phyloP scores from a whole-genome alignment of 1,284 basidiomycete genomes.

The Boletus semigastroideus region DNA sequence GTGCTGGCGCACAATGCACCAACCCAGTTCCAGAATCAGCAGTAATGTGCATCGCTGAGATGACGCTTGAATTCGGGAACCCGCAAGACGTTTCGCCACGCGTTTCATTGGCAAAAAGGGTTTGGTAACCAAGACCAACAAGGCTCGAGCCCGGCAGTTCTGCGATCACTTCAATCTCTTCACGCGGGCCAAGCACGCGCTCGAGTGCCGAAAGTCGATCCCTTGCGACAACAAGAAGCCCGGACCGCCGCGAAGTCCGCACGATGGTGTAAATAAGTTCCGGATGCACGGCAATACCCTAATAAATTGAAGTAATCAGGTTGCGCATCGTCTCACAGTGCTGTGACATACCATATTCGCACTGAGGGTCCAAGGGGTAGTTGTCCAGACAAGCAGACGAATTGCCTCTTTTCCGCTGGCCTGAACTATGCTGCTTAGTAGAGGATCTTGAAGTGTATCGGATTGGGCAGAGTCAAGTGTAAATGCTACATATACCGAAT shows the following conservation, averaged over 20 bases:
- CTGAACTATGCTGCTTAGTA: slow-evolving; percentile 17
- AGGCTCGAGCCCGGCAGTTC: slow-evolving; percentile 63
- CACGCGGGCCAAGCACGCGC: slow-evolving; percentile 48
- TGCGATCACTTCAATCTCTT: slow-evolving; percentile 42
- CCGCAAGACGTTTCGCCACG: slow-evolving; percentile 4
- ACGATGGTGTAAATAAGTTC: slow-evolving; percentile 75
- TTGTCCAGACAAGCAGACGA: slow-evolving; percentile 92
- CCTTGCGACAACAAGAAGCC: slow-evolving; percentile 63
- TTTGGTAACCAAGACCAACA: slow-evolving; percentile 62
- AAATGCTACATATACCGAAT: slow-evolving; percentile 87
- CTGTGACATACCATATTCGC: slow-evolving; percentile 80
- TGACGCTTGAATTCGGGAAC: slow-evolving; percentile 36
- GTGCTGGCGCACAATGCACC: slow-evolving; percentile 95
- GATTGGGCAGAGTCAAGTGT: slow-evolving; percentile 42
- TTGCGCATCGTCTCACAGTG: not conserved
- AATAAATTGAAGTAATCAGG: slow-evolving; percentile 5
- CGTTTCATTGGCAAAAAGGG: slow-evolving; percentile 55
- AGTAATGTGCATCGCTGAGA: slow-evolving; percentile 75
- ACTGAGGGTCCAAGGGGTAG: slow-evolving; percentile 96
- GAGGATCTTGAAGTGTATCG: slow-evolving; percentile 14
- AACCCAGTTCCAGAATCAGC: slow-evolving; percentile 91
- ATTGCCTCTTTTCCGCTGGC: slow-evolving; percentile 33
- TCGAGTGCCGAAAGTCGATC: slow-evolving; percentile 62
- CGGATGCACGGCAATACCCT: slow-evolving; percentile 86
- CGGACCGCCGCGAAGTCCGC: slow-evolving; percentile 32